phyloP scores from a whole-genome alignment of 2,329 filamentous ascomycete genomes.

The Zelopaecilomyces penicillatus region DNA sequence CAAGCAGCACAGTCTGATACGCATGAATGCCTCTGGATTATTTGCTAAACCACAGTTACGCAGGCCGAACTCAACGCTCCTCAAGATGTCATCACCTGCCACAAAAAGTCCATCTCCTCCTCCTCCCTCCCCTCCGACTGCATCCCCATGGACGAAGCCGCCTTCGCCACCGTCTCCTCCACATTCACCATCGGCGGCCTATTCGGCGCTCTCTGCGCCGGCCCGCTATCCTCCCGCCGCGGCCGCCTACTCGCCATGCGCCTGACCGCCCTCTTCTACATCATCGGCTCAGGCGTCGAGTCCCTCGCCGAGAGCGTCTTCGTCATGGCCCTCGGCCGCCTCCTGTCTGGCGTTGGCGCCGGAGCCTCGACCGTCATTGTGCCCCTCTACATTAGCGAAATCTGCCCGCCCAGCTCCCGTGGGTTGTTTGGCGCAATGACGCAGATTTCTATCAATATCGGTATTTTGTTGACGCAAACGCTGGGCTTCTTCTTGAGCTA shows the following conservation, averaged over 20 bases:
- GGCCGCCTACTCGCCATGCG: slow-evolving; percentile 73
- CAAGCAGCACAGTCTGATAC: no score
- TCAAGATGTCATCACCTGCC: slow-evolving; percentile 86
- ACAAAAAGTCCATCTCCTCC: slow-evolving; percentile 39
- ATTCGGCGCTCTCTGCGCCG: slow-evolving; percentile 69
- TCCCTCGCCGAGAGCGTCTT: slow-evolving; percentile 60
- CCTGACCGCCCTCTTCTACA: slow-evolving; percentile 66
- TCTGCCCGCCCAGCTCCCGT: slow-evolving; percentile 64
- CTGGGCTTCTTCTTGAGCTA: slow-evolving; percentile 83
- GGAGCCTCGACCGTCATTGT: slow-evolving; percentile 88
- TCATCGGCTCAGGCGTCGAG: slow-evolving; percentile 67
- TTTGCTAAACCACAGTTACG: background rate
- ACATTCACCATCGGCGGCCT: slow-evolving; percentile 88
- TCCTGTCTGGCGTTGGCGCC: slow-evolving; percentile 75
- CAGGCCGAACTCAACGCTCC: slow-evolving; percentile 89
- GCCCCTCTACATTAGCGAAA: slow-evolving; percentile 88
- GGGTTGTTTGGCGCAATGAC: slow-evolving; percentile 81
- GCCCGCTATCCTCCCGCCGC: slow-evolving; percentile 66
- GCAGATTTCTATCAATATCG: slow-evolving; percentile 87
- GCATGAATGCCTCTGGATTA: background rate
- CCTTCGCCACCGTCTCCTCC: slow-evolving; percentile 81
- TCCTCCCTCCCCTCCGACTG: slow-evolving; percentile 51
- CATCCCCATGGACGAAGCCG: slow-evolving; percentile 74
- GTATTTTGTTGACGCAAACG: slow-evolving; percentile 75
- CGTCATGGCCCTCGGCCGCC: slow-evolving; percentile 62